A percentile compares a stretch with the other conserved stretches of the same genome.
Conservation (phyloP, 2,329 filamentous ascomycete genomes). For the Fusarium tanahbumbuense region DNA sequence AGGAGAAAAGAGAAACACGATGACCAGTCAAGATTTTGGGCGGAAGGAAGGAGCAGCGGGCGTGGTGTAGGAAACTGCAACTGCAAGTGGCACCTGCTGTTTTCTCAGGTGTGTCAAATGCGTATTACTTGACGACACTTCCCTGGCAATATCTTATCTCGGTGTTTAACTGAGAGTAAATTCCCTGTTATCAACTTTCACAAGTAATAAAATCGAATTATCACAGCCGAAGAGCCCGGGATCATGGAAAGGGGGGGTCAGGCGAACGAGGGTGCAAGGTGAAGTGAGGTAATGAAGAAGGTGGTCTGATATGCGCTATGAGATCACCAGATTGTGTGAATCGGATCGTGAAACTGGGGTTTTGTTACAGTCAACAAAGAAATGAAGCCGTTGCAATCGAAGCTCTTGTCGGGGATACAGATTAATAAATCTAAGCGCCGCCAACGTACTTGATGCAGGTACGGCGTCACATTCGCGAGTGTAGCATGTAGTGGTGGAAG, state of each 20-base stretch:
- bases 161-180: neutral
- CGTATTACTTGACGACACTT: slow-evolving; percentile 22
- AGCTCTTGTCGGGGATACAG: neutral
- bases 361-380: neutral
- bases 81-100: slow-evolving; percentile 28
- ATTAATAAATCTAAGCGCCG: slow-evolving; percentile 12
- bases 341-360: neutral
- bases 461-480: slow-evolving; percentile 27
- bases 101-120: slow-evolving; percentile 4
- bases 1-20: slow-evolving; percentile 24
- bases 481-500: slow-evolving; percentile 23
- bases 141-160: slow-evolving; percentile 12
- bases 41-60: slow-evolving; percentile 16
- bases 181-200: slow-evolving; percentile 24
- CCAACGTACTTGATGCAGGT: slow-evolving; percentile 39
- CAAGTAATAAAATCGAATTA: slow-evolving; percentile 28
- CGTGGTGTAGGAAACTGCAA: slow-evolving; percentile 14
- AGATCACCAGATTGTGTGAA: slow-evolving; percentile 35
- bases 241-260: slow-evolving; percentile 16
- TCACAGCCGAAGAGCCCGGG: slow-evolving; percentile 25
- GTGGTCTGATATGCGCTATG: slow-evolving; percentile 46
- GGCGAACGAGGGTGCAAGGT: slow-evolving; percentile 8
- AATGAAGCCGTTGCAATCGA: neutral
- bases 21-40: neutral
- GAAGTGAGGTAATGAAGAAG: slow-evolving; percentile 33